Conservation (phyloP, 2,329 filamentous ascomycete species). For the Tolypocladium inflatum region DNA sequence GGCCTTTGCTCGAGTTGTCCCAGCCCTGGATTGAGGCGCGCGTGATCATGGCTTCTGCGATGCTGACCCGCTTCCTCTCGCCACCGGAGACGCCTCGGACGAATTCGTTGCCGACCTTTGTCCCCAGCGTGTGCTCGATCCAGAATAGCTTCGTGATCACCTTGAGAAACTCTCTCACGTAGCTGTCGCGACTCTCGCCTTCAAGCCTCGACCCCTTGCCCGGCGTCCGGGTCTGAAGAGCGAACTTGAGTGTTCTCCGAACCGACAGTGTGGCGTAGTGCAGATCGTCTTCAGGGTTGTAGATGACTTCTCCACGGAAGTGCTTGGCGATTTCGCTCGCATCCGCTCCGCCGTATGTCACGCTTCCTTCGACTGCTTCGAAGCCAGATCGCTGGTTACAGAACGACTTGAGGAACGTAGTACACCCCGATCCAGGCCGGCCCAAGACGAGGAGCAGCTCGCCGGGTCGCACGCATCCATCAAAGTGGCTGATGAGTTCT, state of each 20-base stretch:
- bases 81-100: slow-evolving; percentile 55
- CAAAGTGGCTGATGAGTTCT: slow-evolving; percentile 55
- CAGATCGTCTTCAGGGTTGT: slow-evolving; percentile 57
- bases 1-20: slow-evolving; percentile 65
- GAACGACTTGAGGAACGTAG: slow-evolving; percentile 61
- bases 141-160: slow-evolving; percentile 63
- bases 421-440: slow-evolving; percentile 59
- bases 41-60: slow-evolving; percentile 56
- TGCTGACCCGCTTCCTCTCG: slow-evolving; percentile 65
- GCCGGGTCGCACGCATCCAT: slow-evolving; percentile 61
- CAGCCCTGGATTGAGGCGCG: slow-evolving; percentile 58
- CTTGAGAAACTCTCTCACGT: slow-evolving; percentile 41
- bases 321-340: slow-evolving; percentile 36
- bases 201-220: slow-evolving; percentile 37
- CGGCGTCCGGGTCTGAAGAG: slow-evolving; percentile 55
- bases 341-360: slow-evolving; percentile 47
- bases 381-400: slow-evolving; percentile 60
- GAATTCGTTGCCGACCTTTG: slow-evolving; percentile 59
- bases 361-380: slow-evolving; percentile 53
- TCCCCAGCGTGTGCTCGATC: slow-evolving; percentile 60
- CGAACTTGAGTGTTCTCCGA: slow-evolving; percentile 56
- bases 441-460: slow-evolving; percentile 62
- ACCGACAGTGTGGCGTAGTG: slow-evolving; percentile 64
- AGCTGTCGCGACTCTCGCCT: slow-evolving; percentile 48
- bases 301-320: slow-evolving; percentile 56